These are phyloP conservation scores for Fusarium armeniacum DNA, from an alignment of 2,329 filamentous ascomycete species.

Conservation along the genomic window DNA sequence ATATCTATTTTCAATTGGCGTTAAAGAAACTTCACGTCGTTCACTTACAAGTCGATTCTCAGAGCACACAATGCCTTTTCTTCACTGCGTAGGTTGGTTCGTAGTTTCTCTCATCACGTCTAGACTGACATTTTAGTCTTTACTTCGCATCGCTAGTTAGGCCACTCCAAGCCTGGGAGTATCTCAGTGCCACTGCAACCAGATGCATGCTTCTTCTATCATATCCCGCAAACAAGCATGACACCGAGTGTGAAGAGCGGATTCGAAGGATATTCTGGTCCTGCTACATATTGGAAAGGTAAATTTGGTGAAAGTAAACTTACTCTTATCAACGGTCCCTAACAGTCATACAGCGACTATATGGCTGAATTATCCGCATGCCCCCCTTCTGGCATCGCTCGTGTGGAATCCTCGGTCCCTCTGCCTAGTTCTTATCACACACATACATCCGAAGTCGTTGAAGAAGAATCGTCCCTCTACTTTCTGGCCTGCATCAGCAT, in stretches of 20 bases:
- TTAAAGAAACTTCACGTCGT: conserved; percentile 62
- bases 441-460: conserved; percentile 55
- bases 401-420: conserved; percentile 65
- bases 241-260: conserved; percentile 61
- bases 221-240: conserved; percentile 56
- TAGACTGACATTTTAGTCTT: conserved; percentile 42
- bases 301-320: not conserved
- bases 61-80: conserved; percentile 65
- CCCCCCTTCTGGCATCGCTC: conserved; percentile 64
- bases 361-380: conserved; percentile 66
- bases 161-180: conserved; percentile 67
- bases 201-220: conserved; percentile 65
- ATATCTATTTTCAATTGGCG: conserved; percentile 62
- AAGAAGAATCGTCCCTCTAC: conserved; percentile 65
- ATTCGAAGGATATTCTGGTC: conserved; percentile 68
- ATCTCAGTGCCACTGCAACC: conserved; percentile 63
- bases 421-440: conserved; percentile 64
- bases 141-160: conserved; percentile 66
- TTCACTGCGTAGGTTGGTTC: conserved; percentile 59
- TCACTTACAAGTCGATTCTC: conserved; percentile 62
- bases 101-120: accelerated
- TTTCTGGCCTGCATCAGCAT: conserved; percentile 68
- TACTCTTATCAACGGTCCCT: not conserved
- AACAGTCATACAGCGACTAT: conserved; percentile 58
- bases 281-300: conserved; percentile 68